Evolutionary conservation across 441 rosid species (phyloP), one percentile per base, ranked within the genome.

Genomic region (Populus hybrid): DNA sequence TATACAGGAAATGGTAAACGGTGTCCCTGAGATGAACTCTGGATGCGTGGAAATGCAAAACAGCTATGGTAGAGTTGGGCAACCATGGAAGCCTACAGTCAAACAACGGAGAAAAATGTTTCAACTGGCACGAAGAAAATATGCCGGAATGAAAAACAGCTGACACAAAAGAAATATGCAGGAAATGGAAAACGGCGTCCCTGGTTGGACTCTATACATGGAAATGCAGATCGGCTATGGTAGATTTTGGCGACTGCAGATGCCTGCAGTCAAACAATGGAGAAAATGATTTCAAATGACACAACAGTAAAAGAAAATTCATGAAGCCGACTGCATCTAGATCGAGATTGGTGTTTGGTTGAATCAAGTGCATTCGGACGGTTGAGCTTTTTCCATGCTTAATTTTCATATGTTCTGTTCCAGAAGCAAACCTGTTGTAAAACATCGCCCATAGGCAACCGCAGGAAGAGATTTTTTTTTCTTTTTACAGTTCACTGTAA

Each of bases 11-110:
- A 83, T 31, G 77, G 78, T 71, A 72, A 81, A 69, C 2, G 33
- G 23, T 66, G 70, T 78, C 61, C 77, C 79, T 29, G 81, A 45
- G 81, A 70, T 84, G 77, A 76, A 70, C 63, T 79, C 68, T 59
- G 36, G 40, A 70, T 71, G 68, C 53, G 21, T 11, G 67, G 45
- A 53, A 26, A 20, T 61, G 67, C 68, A 45, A 64, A 56, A 26
- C 21, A n/a, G 73, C 45, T 73, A 68, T 36, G 35, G 64, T 61
- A 40, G 24, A 71, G 73, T 71, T 79, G 68, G 73, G 69, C 67
- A 24, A 23, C 23, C 11, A n/a, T 63, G 23, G 66, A 21, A 16
- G 66, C 66, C 66, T 63, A 63, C 28, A n/a, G 23, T 63, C 28
- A n/a, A 8, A 63, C 66, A 63, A 7, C 66, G 28, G 14, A n/a